Percentiles rank a stretch among this genome's conserved stretches.
These are phyloP conservation scores for Colletotrichum sp. DNA, from an alignment of 2,329 filamentous ascomycete genomes.

Conservation along the genomic window DNA sequence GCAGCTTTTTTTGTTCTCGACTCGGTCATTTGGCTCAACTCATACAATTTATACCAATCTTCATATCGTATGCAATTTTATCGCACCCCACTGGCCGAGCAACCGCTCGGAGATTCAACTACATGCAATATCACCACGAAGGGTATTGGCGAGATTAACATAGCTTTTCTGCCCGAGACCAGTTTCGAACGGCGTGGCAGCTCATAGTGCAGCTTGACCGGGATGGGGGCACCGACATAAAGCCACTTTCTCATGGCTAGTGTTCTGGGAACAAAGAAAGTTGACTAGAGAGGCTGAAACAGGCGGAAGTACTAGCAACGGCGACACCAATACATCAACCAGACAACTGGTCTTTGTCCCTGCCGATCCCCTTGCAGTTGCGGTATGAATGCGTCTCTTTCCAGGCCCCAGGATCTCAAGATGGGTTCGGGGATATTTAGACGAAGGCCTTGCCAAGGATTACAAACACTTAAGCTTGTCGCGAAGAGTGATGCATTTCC, in stretches of 20 bases:
- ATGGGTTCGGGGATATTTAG: background rate
- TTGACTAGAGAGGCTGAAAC: background rate
- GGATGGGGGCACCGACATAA: background rate
- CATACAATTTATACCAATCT: background rate
- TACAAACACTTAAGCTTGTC: background rate
- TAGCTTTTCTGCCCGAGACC: background rate
- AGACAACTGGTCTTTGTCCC: background rate
- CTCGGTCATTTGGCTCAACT: background rate
- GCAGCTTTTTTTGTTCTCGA: background rate
- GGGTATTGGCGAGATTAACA: background rate
- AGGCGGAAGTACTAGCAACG: background rate
- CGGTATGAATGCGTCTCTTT: background rate
- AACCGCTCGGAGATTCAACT: background rate
- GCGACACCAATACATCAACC: background rate
- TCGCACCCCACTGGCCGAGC: background rate
- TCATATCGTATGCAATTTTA: background rate
- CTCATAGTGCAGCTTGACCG: background rate
- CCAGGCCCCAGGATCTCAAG: background rate
- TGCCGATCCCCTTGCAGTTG: background rate
- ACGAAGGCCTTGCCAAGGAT: background rate
- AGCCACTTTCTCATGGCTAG: background rate
- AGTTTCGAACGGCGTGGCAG: background rate
- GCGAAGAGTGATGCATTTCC: background rate
- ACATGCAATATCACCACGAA: background rate
- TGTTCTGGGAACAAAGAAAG: background rate